Evolutionary conservation across 768 basidiomycete genomes (phyloP).

Genomic region (Candolleomyces efflorescens): DNA sequence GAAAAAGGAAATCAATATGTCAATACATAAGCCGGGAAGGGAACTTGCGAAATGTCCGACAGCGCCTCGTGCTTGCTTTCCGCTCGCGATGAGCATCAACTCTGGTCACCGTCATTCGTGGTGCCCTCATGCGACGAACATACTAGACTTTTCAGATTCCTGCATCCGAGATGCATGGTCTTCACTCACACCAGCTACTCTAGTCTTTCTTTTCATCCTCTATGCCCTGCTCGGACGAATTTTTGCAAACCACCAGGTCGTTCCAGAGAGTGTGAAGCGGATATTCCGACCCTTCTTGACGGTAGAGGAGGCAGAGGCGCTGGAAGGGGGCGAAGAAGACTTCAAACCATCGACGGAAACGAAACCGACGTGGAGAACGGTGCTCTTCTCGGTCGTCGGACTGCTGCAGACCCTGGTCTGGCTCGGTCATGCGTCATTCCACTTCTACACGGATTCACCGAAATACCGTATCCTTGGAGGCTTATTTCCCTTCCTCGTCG

Average conservation of each 20-base stretch:
- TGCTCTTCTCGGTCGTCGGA: slow-evolving; percentile 52
- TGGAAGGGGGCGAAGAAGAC: slow-evolving; percentile 26
- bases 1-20: too few species aligned
- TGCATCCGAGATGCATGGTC: slow-evolving; percentile 53
- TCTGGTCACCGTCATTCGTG: slow-evolving; percentile 1
- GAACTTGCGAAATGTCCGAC: too few species aligned
- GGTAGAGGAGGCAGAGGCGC: slow-evolving; percentile 52
- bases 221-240: slow-evolving; percentile 3
- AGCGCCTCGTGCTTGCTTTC: background rate
- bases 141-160: slow-evolving; percentile 36
- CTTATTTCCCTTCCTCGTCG: slow-evolving; percentile 42
- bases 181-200: slow-evolving; percentile 40
- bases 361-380: slow-evolving; percentile 56
- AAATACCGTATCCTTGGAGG: slow-evolving; percentile 25
- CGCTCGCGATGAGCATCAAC: slow-evolving; percentile 1
- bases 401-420: slow-evolving; percentile 54
- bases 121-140: slow-evolving; percentile 14
- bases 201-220: slow-evolving; percentile 42
- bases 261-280: slow-evolving; percentile 19
- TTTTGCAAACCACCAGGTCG: slow-evolving; percentile 15
- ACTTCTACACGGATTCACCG: slow-evolving; percentile 32
- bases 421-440: slow-evolving; percentile 57
- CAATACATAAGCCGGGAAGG: too few species aligned
- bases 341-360: slow-evolving; percentile 14
- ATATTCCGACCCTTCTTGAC: slow-evolving; percentile 43